Base-by-base conservation (phyloP, 2,329 filamentous ascomycete species). In the Epicoccum sorghinum region DNA sequence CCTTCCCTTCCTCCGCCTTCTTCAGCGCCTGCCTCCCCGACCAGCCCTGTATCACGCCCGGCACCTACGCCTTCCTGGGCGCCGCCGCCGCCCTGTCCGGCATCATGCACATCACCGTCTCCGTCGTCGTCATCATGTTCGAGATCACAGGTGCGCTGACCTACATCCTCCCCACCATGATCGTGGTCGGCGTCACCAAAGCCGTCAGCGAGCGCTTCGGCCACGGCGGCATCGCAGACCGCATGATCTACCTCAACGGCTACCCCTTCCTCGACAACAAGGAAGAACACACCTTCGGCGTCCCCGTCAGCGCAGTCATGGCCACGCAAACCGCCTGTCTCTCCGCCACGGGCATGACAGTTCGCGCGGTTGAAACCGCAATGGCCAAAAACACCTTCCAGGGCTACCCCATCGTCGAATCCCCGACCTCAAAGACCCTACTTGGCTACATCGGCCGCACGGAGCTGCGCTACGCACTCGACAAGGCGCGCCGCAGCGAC, bases 41-140 rank as follows among this genome's bases (percentile, higher is more conserved):
- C 70, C 89, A 92, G 35, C 91, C 93, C 1, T 99, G 95, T 73
- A 98, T 99, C 65, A 99, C 95, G 0, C 95, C 95, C 0, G 95
- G 95, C 8, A 98, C 95, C 1, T 99, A 99, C 70, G 95, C 95
- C 6, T 96, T 99, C 64, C 82, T 99, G 0, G 95, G 95, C 37
- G 95, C 95, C 4, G 95, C 88, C 0, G 93, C 95, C 2, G 91
- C 95, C 0, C 81, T 99, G 23, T 93, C 90, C 72, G 95, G 95
- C 8, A 97, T 98, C 69, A 99, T 98, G 93, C 95, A 98, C 75
- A 90, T 99, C 59, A 97, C 93, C 0, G 87, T 99, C 13, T 96
- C 93, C 0, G 92, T 99, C 8, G 93, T 97, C 2, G 95, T 99
- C 68, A 99, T 99, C 75, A 98, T 99, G 95, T 98, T 98, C 69